Conservation (phyloP, 2,329 filamentous ascomycete genomes). For the Monosporascus ibericus region DNA sequence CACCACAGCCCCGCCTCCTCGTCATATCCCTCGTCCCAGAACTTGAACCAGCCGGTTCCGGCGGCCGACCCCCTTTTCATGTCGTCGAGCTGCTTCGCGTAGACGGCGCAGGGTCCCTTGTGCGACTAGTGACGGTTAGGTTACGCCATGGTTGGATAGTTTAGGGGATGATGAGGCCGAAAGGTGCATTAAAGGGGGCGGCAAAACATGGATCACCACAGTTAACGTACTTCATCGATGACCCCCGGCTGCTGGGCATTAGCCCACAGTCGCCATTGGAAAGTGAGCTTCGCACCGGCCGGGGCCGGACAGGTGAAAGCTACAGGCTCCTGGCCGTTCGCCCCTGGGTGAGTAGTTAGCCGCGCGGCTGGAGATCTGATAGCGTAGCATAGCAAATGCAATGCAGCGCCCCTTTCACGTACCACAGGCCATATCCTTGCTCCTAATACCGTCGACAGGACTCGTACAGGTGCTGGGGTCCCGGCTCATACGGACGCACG, state of each 20-base stretch:
- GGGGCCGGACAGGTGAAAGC: slow-evolving; percentile 41
- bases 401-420: slow-evolving; percentile 20
- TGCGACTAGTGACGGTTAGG: slow-evolving; percentile 27
- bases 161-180: background rate
- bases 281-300: slow-evolving; percentile 53
- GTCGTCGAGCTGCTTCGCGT: slow-evolving; percentile 62
- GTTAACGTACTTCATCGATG: slow-evolving; percentile 41
- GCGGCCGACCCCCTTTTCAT: slow-evolving; percentile 45
- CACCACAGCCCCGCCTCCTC: slow-evolving; percentile 54
- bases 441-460: slow-evolving; percentile 52
- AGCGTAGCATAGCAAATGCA: too few species aligned
- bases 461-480: slow-evolving; percentile 43
- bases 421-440: slow-evolving; percentile 67
- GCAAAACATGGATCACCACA: background rate
- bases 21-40: slow-evolving; percentile 65
- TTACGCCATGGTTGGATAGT: background rate
- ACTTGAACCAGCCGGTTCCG: slow-evolving; percentile 72
- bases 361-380: too few species aligned
- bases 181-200: background rate
- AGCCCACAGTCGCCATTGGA: slow-evolving; percentile 60
- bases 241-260: slow-evolving; percentile 46
- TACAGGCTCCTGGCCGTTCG: slow-evolving; percentile 37
- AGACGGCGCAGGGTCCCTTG: slow-evolving; percentile 66
- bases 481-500: slow-evolving; percentile 62
- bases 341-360: slow-evolving; percentile 26